Base-by-base conservation (phyloP, 495 filamentous ascomycete genomes). In the Thozetella sp. region DNA sequence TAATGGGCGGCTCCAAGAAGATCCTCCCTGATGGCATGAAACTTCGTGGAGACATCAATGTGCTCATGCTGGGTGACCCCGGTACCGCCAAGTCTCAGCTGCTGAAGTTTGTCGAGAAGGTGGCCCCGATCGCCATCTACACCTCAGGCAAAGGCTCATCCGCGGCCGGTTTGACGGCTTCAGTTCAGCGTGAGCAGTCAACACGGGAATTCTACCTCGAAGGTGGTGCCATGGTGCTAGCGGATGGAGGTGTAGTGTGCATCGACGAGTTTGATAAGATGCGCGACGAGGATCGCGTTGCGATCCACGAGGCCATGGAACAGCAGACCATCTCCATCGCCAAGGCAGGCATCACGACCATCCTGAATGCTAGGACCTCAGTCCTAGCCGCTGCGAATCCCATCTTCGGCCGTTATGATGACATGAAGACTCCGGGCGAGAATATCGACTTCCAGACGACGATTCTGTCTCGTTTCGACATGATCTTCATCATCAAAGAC, bases 251-350 rank as follows among this genome's bases (percentile, higher is more conserved):
- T 67, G 96, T 98, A 9, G 96, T 98, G 22, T 99, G 96, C 77
- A 99, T 99, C 73, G 96, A 99, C 71, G 96, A 99, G 74, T 99
- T 99, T 72, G 96, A 99, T 78, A 99, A 99, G 80, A 99, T 99
- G 96, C 85, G 96, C 58, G 96, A 99, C 73, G 96, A 99, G 73
- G 96, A 99, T 64, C 86, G 96, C 63, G 96, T 99, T 22, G 96
- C 96, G 10, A 99, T 99, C 73, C 96, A 99, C 82, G 96, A 99
- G 84, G 96, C 96, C 58, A 99, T 99, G 96, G 96, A 99, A 69
- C 96, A 99, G 75, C 96, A 99, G 75, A 99, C 96, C 6, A 99
- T 99, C 58, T 99, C 96, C 11, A 98, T 99, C 67, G 96, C 96
- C 62, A 99, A 99, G 75, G 96, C 96, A 3, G 96, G 96, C 67